Percentiles rank a stretch among this genome's conserved stretches.
These are phyloP conservation scores for Podaxis sp. DNA, from an alignment of 768 basidiomycete species.

Conservation along the genomic window DNA sequence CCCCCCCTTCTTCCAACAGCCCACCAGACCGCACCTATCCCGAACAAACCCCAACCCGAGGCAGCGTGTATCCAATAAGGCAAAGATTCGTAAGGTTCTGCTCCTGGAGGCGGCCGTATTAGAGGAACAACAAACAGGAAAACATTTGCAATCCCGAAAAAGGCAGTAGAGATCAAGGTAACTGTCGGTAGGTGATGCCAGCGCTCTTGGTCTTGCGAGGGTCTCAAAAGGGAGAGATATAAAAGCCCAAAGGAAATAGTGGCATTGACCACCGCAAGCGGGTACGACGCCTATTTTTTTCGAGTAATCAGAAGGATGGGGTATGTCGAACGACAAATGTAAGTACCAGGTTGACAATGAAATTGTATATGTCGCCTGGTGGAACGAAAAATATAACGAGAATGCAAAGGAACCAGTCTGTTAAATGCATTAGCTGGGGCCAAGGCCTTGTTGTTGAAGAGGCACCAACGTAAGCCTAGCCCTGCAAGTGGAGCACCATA, in stretches of 20 bases:
- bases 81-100: slow-evolving; percentile 45
- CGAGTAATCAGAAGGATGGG: neutral
- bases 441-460: neutral
- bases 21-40: slow-evolving; percentile 37
- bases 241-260: slow-evolving; percentile 47
- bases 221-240: slow-evolving; percentile 21
- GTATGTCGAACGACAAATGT: neutral
- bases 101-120: slow-evolving; percentile 45
- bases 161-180: slow-evolving; percentile 20
- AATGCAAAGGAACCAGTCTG: slow-evolving; percentile 29
- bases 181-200: neutral
- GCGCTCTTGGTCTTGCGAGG: neutral
- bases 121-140: slow-evolving; percentile 58
- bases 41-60: slow-evolving; percentile 38
- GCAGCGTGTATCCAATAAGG: slow-evolving; percentile 56
- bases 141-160: slow-evolving; percentile 59
- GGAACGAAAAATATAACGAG: slow-evolving; percentile 37
- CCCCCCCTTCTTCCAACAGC: slow-evolving; percentile 11
- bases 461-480: slow-evolving; percentile 42
- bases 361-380: slow-evolving; percentile 60
- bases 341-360: slow-evolving; percentile 50
- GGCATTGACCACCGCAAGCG: slow-evolving; percentile 43
- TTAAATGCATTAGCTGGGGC: slow-evolving; percentile 14
- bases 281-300: slow-evolving; percentile 32
- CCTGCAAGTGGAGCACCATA: slow-evolving; percentile 56